Base-by-base conservation (phyloP, 73 alveolate species). In the Paramecium caudatum region DNA sequence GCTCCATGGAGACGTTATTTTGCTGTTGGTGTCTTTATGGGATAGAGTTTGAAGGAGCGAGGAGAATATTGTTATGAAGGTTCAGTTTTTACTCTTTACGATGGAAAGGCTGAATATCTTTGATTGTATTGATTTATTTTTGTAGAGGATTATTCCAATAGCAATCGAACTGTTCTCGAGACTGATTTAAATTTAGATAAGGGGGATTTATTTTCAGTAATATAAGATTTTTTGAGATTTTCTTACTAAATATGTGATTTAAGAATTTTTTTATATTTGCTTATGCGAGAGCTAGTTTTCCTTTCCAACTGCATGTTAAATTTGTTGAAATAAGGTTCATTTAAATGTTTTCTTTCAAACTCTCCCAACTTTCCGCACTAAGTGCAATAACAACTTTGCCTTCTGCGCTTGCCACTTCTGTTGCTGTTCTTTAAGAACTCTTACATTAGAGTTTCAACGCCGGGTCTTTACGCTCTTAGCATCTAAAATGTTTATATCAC, bases 41-140 rank as follows among this genome's bases (percentile, higher is more conserved):
- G 80, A 55, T 55, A 55, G 4, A 55, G 37, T 55, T 55, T 55
- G 30, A 55, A 55, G 7, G 80, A 55, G 23, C 80, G 80, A 55
- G 80, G 80, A 10, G 80, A 55, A 27, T 16, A 55, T 55, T n/a
- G n/a, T n/a, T 55, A 55, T 0, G 80, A 27, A 27, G 80, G 80
- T 6, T 55, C 80, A 55, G 80, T 55, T 55, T 55, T 55, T 12
- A 55, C 46, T 55, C 80, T 55, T 19, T 55, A 43, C 23, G 80
- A 55, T 55, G 80, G 80, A 23, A 55, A 55, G 8, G 80, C 80
- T 21, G 80, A 55, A 55, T 55, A 55, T 55, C 80, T 55, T 55
- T 55, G 30, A 55, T 4, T 55, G 7, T 55, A 55, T 27, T 55
- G 19, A 55, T 27, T 27, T 23, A 55, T 55, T 21, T 55, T 55